Base-by-base conservation (phyloP, 176 grass and related monocot genomes). In the Eleusine indica region DNA sequence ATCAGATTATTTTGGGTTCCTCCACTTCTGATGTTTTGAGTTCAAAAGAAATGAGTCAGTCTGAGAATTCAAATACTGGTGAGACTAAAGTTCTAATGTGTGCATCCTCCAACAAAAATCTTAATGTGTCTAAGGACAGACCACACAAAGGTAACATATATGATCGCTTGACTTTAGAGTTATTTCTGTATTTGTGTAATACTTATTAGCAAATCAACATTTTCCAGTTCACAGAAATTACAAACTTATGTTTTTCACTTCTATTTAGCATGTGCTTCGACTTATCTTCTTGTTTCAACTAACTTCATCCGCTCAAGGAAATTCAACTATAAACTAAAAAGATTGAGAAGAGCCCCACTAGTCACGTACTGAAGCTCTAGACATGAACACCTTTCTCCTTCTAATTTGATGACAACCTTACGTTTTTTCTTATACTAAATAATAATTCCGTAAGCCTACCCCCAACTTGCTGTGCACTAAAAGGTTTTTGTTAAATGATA, bases 1-100 rank as follows among this genome's bases (percentile, higher is more conserved):
- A 98, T 85, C 96, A 98, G 86, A 89, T 98, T 87, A 61, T 98
- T 70, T 75, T 95, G 85, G 91, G 83, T 83, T 80, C 81, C 67
- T 80, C 79, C 60, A 67, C 85, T 74, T 90, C 87, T 77, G 78
- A 95, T 85, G 84, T 75, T 84, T 83, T 61, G n/a, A 88, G 75
- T 57, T 66, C 44, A 43, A 92, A 89, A 80, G 90, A 87, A 42
- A 57, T 16, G 35, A 35, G 75, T 88, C 58, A 82, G 30, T 49
- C 84, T 67, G 87, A 86, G 66, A 88, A 70, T 69, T 90, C 56
- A 87, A 98, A 91, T 75, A 87, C 87, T 83, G 87, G 83, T 87
- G 87, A 92, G 67, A 84, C 77, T 79, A 98, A 86, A 73, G 84
- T 64, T 90, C 28, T 71, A 87, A 80, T 75, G 40, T 82, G 77